Base-by-base conservation (phyloP, 2,329 filamentous ascomycete species). In the Penicillium paneum region DNA sequence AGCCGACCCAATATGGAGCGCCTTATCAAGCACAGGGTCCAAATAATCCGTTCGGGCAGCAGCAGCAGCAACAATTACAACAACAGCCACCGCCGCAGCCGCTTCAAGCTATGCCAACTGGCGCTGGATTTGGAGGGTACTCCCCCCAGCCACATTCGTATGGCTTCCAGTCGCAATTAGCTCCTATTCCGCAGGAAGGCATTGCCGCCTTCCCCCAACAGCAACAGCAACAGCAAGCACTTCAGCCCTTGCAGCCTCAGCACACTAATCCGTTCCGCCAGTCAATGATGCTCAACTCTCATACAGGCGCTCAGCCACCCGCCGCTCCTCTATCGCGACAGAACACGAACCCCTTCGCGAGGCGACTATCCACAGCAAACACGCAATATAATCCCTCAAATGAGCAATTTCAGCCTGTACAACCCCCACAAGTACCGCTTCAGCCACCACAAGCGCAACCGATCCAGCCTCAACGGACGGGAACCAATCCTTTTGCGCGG, bases 251-350 rank as follows among this genome's bases (percentile, higher is more conserved):
- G 47, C 70, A 71, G 55, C 69, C 66, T 19, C 83, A 86, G 64
- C 50, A 56, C 52, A 96, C 91, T 8, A 99, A 99, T 69, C 94
- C 94, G 0, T 99, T 99, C 83, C 83, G 94, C 39, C 88, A 91
- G 68, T 97, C 93, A 1, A 93, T 93, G 86, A 79, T 96, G 76
- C 43, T 69, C 45, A 64, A 57, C 67, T 76, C 66, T 57, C 74
- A 76, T 19, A 83, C 84, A 8, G 81, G 81, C 49, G 71, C 78
- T 55, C 69, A 77, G 57, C 71, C 77, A 29, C 69, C 78, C n/a
- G 69, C 77, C 58, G 68, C 75, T 54, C 68, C 79, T 42, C 65
- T 81, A 44, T 74, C 74, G 49, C 83, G 85, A 31, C 87, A 90
- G 67, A 87, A 88, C 29, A 96, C 90, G 3, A 96, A 96, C 65